A percentile compares a stretch with the other conserved stretches of the same genome.
phyloP scores from a whole-genome alignment of 202 grass and related monocot genomes.

The Schoenoplectus tabernaemontani region DNA sequence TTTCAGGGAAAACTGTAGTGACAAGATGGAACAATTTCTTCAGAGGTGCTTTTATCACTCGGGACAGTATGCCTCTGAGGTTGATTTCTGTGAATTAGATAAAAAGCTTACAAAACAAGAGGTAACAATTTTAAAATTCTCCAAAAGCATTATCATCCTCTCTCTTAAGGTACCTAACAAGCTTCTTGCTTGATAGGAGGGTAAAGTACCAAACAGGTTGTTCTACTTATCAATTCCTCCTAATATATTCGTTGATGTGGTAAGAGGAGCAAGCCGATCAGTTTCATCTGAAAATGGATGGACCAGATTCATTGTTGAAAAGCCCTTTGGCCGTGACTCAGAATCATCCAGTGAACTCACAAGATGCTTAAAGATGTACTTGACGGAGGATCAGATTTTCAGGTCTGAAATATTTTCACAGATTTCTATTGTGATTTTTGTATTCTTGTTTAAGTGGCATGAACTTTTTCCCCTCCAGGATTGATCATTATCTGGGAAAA shows the following conservation, averaged over 20 bases:
- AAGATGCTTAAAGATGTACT: slow-evolving; percentile 53
- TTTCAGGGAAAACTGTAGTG: slow-evolving; percentile 67
- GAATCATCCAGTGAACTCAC: slow-evolving; percentile 76
- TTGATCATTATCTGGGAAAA: slow-evolving; percentile 94
- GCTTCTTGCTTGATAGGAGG: slow-evolving; percentile 34
- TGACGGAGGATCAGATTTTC: slow-evolving; percentile 89
- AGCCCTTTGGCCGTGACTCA: slow-evolving; percentile 82
- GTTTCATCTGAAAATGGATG: slow-evolving; percentile 53
- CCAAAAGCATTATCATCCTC: background rate
- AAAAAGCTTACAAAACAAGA: slow-evolving; percentile 77
- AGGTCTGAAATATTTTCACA: slow-evolving; percentile 30
- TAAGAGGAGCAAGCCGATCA: slow-evolving; percentile 54
- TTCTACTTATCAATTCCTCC: slow-evolving; percentile 92
- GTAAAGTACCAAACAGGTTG: slow-evolving; percentile 57
- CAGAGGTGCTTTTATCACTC: slow-evolving; percentile 82
- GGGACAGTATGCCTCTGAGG: slow-evolving; percentile 63
- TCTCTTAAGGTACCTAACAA: background rate
- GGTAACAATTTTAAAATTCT: slow-evolving; percentile 29
- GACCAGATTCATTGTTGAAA: slow-evolving; percentile 92
- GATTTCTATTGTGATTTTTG: background rate
- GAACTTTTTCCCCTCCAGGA: slow-evolving; percentile 27
- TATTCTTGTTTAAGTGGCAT: background rate
- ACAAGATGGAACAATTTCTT: slow-evolving; percentile 86
- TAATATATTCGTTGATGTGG: slow-evolving; percentile 90
- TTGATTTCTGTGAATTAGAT: slow-evolving; percentile 66